Base-by-base conservation (phyloP, 202 grass and related monocot genomes). In the Hordeum pubiflorum region DNA sequence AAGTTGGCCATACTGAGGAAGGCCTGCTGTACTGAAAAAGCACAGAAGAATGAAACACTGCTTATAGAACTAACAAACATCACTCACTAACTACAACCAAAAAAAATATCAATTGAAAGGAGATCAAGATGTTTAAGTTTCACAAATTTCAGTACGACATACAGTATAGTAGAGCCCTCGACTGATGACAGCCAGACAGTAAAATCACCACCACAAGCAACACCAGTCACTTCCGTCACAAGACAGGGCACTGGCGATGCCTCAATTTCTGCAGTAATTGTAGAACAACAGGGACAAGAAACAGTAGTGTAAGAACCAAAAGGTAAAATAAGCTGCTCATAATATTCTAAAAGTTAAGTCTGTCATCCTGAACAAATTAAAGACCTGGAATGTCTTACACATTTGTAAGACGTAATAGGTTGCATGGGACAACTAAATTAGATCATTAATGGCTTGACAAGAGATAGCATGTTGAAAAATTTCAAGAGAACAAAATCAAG, bases 81-180 rank as follows among this genome's bases (percentile, higher is more conserved):
- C 61, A 86, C 31, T 23, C 11, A 32, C 38, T 92, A 76, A 87
- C 81, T 79, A 83, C 29, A 61, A 58, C 23, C 3, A 57, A 67
- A 78, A 37, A 12, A 82, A 27, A 73, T 72, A 75, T 38, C 69
- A 82, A 68, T 76, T 8, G 69, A 81, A 76, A 64, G 10, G 56
- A 38, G 69, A 43, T 63, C 69, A 69, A 64, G 23, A 52, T 83
- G 20, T 17, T 60, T 29, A 50, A 32, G 81, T 57, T 56, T 72
- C 34, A 11, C 56, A 62, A 85, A 65, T 58, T 18, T 80, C 58
- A 81, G 36, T 3, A 69, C 58, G 64, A 87, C 91, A 50, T 94
- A 99, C 96, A 99, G 78, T 88, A 99, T 99, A 81, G 96, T 90
- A 82, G 90, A 91, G 32, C 96, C 96, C 86, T 99, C 92, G 27